Evolutionary conservation across 768 basidiomycete genomes (phyloP).

Genomic region (Chlorophyllum brunneum): DNA sequence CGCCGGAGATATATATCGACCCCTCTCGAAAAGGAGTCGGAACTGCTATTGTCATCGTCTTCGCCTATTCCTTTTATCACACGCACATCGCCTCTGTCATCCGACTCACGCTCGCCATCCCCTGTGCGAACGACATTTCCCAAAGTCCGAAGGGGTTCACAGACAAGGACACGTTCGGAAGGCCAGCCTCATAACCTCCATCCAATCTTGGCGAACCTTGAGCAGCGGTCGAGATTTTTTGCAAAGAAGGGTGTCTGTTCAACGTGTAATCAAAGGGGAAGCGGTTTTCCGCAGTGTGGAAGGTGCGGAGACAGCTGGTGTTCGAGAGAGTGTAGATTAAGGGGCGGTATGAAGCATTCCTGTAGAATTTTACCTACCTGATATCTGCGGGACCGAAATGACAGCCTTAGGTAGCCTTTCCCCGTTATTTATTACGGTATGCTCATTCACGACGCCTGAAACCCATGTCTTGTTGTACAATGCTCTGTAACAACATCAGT

Average conservation of each 20-base stretch:
- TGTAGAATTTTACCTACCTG: conserved; percentile 24
- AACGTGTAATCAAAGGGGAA: conserved; percentile 48
- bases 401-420: neutral
- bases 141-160: conserved; percentile 16
- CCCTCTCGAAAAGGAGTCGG: conserved; percentile 15
- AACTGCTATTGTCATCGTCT: conserved; percentile 13
- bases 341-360: conserved; percentile 47
- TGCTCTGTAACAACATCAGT: neutral
- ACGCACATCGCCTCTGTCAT: conserved; percentile 15
- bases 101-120: conserved; percentile 12
- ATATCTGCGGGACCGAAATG: neutral
- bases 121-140: conserved; percentile 17
- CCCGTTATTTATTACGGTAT: neutral
- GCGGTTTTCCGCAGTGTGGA: conserved; percentile 58
- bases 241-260: conserved; percentile 36
- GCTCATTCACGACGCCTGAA: neutral
- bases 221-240: conserved; percentile 50
- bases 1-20: conserved; percentile 17
- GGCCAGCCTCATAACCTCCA: conserved; percentile 24
- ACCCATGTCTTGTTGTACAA: neutral
- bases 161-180: conserved; percentile 3
- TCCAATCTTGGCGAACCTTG: conserved; percentile 47
- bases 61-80: conserved; percentile 20
- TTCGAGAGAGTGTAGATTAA: conserved; percentile 55
- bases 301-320: conserved; percentile 62